Evolutionary conservation across 129 eudicot species (phyloP), one percentile per base, ranked within the genome.

Genomic region (Flaveria trinervia): DNA sequence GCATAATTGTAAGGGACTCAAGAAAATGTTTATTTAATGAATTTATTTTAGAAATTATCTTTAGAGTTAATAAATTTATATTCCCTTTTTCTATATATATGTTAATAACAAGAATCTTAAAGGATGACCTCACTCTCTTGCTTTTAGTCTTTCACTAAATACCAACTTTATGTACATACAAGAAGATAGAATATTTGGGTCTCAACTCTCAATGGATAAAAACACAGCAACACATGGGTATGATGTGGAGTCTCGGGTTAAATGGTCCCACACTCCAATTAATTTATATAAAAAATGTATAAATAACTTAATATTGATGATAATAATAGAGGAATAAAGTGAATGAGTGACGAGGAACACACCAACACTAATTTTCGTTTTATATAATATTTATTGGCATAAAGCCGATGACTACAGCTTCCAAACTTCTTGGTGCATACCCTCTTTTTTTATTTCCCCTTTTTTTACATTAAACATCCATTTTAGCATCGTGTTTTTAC

Each of bases 401-500:
- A 68, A 67, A 64, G 77, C 68, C 79, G 56, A 73, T 62, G 59
- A 82, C 82, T 79, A 71, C 82, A 77, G 67, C 76, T 83, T 86
- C 87, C 90, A 73, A 83, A 83, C 79, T 86, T 86, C 85, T 86
- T 80, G 90, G 90, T 80, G 78, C 80, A 70, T 60, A 57, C 65
- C 54, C 43, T 50, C 9, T 60, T 70, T 26, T 26, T 12, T 30
- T 30, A 30, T 30, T 1, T 22, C 26, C 41, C 16, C 17, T 60
- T 25, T 12, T 9, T 12, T 61, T 25, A 61, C 26, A 4, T 61
- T 61, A 61, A 22, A 22, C 10, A 20, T 49, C n/a, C 65, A 59
- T 20, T 59, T 59, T 15, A 59, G 23, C 9, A 55, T 55, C 3
- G 10, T 45, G 13, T 45, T 45, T 45, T 30, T 30, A 30, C 36